Evolutionary conservation across 169 alveolate genomes (phyloP).

Genomic region (Eimeria sp.): DNA sequence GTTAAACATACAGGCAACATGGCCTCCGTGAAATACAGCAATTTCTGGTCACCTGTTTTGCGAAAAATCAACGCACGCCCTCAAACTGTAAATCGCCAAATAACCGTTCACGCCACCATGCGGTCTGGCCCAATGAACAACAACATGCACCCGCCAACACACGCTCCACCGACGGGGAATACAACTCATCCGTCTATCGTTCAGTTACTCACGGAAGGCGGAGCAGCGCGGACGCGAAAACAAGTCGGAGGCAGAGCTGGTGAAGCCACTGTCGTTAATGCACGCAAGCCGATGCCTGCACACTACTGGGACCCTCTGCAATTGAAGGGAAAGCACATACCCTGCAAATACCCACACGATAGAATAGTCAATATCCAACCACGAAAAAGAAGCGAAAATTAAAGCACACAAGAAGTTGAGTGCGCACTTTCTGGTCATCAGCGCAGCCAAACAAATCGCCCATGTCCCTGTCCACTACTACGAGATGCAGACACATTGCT

Average conservation of each 20-base stretch:
- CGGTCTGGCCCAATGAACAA: too few species aligned
- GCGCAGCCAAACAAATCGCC: not conserved
- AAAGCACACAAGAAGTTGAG: not conserved
- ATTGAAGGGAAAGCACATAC: not conserved
- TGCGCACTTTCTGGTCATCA: slow-evolving; percentile 10
- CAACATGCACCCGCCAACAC: too few species aligned
- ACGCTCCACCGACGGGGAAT: too few species aligned
- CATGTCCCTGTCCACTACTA: not conserved
- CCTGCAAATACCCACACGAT: not conserved
- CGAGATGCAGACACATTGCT: not conserved
- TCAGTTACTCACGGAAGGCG: too few species aligned
- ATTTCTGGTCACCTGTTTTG: too few species aligned
- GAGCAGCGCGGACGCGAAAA: not conserved
- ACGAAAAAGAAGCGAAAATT: not conserved
- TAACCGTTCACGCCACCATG: too few species aligned
- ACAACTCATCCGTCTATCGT: too few species aligned
- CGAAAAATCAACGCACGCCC: too few species aligned
- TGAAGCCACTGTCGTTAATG: not conserved
- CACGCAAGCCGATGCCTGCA: too few species aligned
- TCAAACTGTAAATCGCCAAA: too few species aligned
- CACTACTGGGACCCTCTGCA: not conserved
- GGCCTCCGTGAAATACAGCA: not conserved
- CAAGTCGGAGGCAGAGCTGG: not conserved
- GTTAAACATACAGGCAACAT: too few species aligned
- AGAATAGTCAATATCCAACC: not conserved